Evolutionary conservation across 164 flowering plant species (phyloP), one percentile per base, ranked within the genome.

Genomic region (Nymphaea thermarum): DNA sequence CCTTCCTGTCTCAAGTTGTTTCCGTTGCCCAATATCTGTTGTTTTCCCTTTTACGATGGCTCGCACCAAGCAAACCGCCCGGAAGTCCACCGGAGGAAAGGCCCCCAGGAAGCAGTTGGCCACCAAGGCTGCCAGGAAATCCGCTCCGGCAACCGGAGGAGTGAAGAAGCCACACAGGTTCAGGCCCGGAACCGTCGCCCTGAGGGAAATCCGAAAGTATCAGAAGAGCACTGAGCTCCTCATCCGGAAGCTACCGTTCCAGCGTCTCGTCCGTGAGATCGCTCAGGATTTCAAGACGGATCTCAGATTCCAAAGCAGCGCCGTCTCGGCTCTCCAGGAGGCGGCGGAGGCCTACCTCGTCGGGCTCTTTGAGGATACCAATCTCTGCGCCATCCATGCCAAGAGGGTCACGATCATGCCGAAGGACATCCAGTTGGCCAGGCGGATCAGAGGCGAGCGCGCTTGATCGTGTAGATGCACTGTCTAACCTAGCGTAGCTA

Each of bases 11-110:
- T 25, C 36, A 25, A 25, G 36, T 25, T 25, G 36, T 0, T 25
- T 25, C 36, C 1, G 36, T 25, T 25, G 36, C 36, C 36, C 36
- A 25, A 0, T 25, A 25, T 25, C 36, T 25, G 36, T 45, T 8
- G 4, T 45, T 8, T 45, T 4, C 51, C 5, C 5, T 45, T 4
- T 8, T 10, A 5, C 14, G 5, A 70, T 70, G 72, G 72, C 72
- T 60, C 72, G 72, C 60, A 70, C 72, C 7, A 70, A 70, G 72
- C 72, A 70, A 43, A 70, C 72, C 43, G 72, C 72, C 51, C 72
- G 72, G 18, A 70, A 70, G 43, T 70, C 72, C 51, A 70, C 72
- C 5, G 72, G 72, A 18, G 72, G 72, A 4, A 70, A 70, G 64
- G 72, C 72, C 43, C 72, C 72, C 36, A 59, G 70, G 70, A 67